These are phyloP conservation scores for Collybiopsis confluens DNA, from an alignment of 768 basidiomycete species.

Conservation along the genomic window DNA sequence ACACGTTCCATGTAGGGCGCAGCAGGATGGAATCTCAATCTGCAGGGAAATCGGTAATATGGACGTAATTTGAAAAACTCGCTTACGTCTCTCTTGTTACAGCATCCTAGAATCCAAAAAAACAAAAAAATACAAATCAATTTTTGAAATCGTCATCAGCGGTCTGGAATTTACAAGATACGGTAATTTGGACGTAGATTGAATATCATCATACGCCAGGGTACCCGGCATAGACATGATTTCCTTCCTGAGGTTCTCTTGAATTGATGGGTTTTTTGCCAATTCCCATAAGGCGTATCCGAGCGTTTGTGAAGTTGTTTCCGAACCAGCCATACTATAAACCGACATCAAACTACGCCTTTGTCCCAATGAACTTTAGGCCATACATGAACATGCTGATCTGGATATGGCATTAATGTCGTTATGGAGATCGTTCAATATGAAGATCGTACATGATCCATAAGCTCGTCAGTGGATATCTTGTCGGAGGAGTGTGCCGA, in stretches of 20 bases:
- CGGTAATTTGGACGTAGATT: no score
- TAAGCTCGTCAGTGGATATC: background rate
- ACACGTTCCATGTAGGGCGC: slow-evolving; percentile 36
- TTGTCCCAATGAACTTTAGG: no score
- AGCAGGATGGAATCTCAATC: slow-evolving; percentile 36
- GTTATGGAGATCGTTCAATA: background rate
- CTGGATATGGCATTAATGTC: slow-evolving; percentile 12
- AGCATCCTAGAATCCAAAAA: background rate
- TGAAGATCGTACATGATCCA: background rate
- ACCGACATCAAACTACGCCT: background rate
- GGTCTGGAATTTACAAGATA: no score
- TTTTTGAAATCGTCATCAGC: no score
- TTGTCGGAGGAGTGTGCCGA: background rate
- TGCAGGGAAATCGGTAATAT: slow-evolving; percentile 11
- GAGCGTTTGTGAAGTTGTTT: slow-evolving; percentile 34
- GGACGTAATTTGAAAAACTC: no score
- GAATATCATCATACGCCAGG: background rate
- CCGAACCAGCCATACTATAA: slow-evolving; percentile 35
- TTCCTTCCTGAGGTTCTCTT: slow-evolving; percentile 9
- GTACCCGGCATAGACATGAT: no score
- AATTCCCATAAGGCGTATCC: slow-evolving; percentile 34
- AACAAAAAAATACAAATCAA: no score
- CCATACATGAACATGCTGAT: slow-evolving; percentile 30
- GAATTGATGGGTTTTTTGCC: slow-evolving; percentile 31
- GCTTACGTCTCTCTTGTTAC: background rate